Conservation (phyloP, 1,284 basidiomycete species). For the Ganoderma meredithae region DNA sequence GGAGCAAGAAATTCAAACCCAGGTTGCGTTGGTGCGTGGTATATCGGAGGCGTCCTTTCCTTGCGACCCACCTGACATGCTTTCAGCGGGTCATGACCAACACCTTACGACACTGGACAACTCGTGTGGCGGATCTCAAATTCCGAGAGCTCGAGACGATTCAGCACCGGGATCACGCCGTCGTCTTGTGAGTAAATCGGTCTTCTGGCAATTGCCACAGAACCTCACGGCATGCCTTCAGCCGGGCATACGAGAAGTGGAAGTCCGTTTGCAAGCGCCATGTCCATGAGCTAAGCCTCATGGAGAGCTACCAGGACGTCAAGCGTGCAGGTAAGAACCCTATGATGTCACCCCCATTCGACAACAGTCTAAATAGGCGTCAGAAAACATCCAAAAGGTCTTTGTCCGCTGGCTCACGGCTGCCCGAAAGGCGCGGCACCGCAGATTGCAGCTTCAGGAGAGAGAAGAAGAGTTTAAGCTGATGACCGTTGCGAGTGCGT, state of each 20-base stretch:
- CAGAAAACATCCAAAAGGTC: conserved; percentile 71
- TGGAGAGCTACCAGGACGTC: conserved; percentile 81
- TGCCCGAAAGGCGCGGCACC: conserved; percentile 62
- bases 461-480: conserved; percentile 70
- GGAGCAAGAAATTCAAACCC: conserved; percentile 49
- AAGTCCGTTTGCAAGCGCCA: conserved; percentile 65
- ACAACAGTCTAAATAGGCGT: conserved; percentile 11
- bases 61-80: neutral
- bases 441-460: conserved; percentile 62
- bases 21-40: conserved; percentile 50
- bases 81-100: conserved; percentile 59
- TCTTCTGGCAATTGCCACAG: neutral
- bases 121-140: conserved; percentile 75
- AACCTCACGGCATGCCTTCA: neutral
- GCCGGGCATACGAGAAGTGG: conserved; percentile 69
- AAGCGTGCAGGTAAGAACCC: conserved; percentile 69
- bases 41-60: neutral
- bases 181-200: conserved; percentile 53
- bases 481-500: conserved; percentile 56
- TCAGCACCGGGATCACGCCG: conserved; percentile 54
- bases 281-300: conserved; percentile 72
- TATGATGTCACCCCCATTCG: neutral
- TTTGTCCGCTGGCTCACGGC: conserved; percentile 76
- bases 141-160: conserved; percentile 69
- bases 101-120: conserved; percentile 68